These are phyloP conservation scores for Metschnikowia aberdeeniae DNA, from an alignment of 805 yeast genomes.

Conservation along the genomic window DNA sequence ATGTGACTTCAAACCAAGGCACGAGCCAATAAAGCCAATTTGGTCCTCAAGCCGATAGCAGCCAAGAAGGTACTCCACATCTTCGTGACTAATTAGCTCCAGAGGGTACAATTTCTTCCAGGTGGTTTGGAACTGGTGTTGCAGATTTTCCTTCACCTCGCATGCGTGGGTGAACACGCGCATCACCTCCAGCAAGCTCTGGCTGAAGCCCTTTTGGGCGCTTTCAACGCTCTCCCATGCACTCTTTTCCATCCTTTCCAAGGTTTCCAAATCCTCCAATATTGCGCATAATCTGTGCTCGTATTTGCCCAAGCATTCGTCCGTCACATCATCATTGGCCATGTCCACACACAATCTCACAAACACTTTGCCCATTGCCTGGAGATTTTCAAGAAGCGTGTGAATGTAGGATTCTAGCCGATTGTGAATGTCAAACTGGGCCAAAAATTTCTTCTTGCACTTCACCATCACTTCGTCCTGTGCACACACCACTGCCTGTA, in stretches of 20 bases:
- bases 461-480: neutral
- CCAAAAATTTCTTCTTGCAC: neutral
- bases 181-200: neutral
- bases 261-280: neutral
- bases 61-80: neutral
- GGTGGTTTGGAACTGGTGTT: neutral
- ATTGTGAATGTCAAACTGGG: neutral
- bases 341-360: neutral
- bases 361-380: neutral
- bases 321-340: neutral
- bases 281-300: neutral
- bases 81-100: neutral
- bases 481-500: neutral
- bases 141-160: neutral
- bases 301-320: neutral
- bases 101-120: neutral
- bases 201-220: neutral
- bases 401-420: neutral
- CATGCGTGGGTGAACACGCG: neutral
- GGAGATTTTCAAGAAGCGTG: neutral
- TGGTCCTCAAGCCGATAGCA: neutral
- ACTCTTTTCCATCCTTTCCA: neutral
- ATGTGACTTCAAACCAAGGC: neutral
- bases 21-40: neutral
- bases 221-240: neutral